Evolutionary conservation across 208 protist species (phyloP).

Genomic region (Acanthamoeba lenticulata): DNA sequence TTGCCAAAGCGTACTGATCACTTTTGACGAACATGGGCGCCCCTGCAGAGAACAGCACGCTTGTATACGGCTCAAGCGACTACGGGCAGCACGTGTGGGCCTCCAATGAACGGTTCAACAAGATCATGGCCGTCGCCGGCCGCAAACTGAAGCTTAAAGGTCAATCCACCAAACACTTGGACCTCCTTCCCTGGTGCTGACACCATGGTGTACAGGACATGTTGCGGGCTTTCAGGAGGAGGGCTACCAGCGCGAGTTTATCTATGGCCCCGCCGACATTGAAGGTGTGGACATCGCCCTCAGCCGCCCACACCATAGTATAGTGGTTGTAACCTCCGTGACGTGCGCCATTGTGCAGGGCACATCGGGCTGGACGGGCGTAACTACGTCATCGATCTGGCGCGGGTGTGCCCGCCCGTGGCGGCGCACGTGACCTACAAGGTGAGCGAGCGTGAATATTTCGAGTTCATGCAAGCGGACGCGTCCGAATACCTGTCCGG

Average conservation of each 20-base stretch:
- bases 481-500: not conserved
- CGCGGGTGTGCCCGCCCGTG: constrained; percentile 76
- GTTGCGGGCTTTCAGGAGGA: not conserved
- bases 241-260: not conserved
- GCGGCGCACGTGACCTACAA: constrained; percentile 3
- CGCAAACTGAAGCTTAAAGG: constrained; percentile 35
- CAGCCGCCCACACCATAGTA: not conserved
- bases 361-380: constrained; percentile 53
- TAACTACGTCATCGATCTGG: constrained; percentile 63
- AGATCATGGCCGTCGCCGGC: constrained; percentile 61
- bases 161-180: no score
- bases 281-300: not conserved
- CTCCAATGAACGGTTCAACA: constrained; percentile 38
- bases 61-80: constrained; percentile 61
- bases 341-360: no score
- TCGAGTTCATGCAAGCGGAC: not conserved
- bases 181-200: no score
- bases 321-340: not conserved
- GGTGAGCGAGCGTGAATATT: not conserved
- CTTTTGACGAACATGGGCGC: not conserved
- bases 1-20: not conserved
- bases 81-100: not conserved
- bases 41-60: not conserved
- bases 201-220: no score
- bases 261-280: constrained; percentile 62